phyloP scores from a whole-genome alignment of 345 rosid species.

The Populus tremula region DNA sequence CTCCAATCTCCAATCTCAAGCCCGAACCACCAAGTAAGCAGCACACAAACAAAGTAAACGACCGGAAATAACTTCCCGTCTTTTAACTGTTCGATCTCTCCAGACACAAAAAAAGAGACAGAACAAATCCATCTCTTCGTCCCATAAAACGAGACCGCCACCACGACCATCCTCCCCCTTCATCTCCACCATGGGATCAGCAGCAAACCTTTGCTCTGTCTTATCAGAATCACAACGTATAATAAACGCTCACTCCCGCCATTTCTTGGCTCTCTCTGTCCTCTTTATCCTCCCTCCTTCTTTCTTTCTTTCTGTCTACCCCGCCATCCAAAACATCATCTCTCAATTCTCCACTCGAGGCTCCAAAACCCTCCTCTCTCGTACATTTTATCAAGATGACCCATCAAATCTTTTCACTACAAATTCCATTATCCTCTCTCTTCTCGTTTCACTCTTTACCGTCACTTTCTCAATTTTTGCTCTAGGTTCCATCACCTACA shows the following conservation, averaged over 20 bases:
- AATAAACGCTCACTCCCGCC: slow-evolving; percentile 75
- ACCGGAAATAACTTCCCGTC: neutral
- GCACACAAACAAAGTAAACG: neutral
- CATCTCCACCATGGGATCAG: slow-evolving; percentile 13
- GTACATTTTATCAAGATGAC: slow-evolving; percentile 9
- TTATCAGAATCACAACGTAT: slow-evolving; percentile 59
- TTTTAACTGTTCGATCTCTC: neutral
- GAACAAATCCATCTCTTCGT: neutral
- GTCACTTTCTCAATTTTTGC: slow-evolving; percentile 42
- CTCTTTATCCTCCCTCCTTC: slow-evolving; percentile 71
- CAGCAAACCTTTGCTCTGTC: slow-evolving; percentile 31
- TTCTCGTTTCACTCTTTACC: slow-evolving; percentile 31
- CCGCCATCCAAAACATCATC: slow-evolving; percentile 45
- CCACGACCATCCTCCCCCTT: neutral
- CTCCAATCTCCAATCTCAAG: too few species aligned
- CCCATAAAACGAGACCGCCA: neutral
- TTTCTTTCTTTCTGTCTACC: slow-evolving; percentile 53
- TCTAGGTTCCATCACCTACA: slow-evolving; percentile 58
- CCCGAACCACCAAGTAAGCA: too few species aligned
- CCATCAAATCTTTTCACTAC: neutral
- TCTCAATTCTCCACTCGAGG: slow-evolving; percentile 27
- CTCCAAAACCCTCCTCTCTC: slow-evolving; percentile 28
- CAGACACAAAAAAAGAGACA: neutral
- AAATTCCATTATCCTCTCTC: slow-evolving; percentile 16
- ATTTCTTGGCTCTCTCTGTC: slow-evolving; percentile 83